Conservation (phyloP, 768 basidiomycete genomes). For the Crucibulum laeve region DNA sequence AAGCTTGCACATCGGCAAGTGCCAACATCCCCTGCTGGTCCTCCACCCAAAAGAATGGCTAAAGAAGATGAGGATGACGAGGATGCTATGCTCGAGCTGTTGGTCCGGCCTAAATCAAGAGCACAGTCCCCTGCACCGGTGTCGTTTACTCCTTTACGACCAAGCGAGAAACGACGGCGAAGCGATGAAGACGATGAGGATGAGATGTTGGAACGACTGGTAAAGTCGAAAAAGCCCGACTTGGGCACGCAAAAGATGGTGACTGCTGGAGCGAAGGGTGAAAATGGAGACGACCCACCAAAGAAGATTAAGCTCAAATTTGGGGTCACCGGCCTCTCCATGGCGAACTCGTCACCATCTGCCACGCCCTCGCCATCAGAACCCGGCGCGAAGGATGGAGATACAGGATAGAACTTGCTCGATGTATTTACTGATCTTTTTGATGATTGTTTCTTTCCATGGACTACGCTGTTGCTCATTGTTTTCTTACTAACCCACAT, state of each 20-base stretch:
- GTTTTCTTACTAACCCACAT: slow-evolving; percentile 3
- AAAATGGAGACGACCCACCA: slow-evolving; percentile 49
- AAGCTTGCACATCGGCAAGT: slow-evolving; percentile 33
- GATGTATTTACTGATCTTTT: slow-evolving; percentile 1
- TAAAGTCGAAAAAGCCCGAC: slow-evolving; percentile 55
- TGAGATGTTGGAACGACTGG: slow-evolving; percentile 57
- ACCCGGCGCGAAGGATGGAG: slow-evolving; percentile 66
- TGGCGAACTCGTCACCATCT: slow-evolving; percentile 18
- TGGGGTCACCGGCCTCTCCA: slow-evolving; percentile 39
- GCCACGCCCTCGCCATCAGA: slow-evolving; percentile 47
- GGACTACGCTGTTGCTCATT: background rate
- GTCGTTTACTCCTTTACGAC: slow-evolving; percentile 37
- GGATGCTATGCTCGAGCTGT: slow-evolving; percentile 52
- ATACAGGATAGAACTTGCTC: slow-evolving; percentile 50
- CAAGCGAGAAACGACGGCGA: slow-evolving; percentile 68
- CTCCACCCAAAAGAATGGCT: slow-evolving; percentile 40
- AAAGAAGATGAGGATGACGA: slow-evolving; percentile 48
- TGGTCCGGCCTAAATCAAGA: slow-evolving; percentile 35
- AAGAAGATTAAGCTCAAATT: slow-evolving; percentile 79
- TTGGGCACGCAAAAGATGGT: slow-evolving; percentile 37
- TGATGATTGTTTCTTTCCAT: slow-evolving; percentile 1
- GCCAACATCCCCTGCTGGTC: slow-evolving; percentile 23
- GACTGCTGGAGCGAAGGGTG: slow-evolving; percentile 14
- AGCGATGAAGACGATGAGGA: slow-evolving; percentile 74
- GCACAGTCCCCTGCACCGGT: slow-evolving; percentile 32